phyloP scores from a whole-genome alignment of 2,329 filamentous ascomycete genomes.

The Botrytis hyacinthi region DNA sequence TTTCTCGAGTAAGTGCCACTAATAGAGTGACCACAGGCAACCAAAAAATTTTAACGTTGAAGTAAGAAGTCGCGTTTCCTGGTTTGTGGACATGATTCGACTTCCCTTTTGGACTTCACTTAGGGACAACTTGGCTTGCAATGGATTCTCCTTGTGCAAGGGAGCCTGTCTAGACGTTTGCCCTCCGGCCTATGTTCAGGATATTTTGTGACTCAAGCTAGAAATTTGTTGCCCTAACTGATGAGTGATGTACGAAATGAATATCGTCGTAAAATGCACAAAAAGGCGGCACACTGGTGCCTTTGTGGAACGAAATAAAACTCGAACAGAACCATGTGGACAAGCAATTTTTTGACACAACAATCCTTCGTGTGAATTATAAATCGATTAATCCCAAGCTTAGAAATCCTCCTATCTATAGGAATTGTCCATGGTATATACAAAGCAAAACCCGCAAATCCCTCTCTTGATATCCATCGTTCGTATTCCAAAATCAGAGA shows the following conservation, averaged over 20 bases:
- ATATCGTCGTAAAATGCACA: background rate
- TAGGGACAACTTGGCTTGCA: background rate
- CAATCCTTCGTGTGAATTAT: background rate
- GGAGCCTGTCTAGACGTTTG: background rate
- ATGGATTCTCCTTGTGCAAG: background rate
- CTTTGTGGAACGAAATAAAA: background rate
- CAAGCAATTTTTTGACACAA: background rate
- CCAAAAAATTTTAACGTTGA: background rate
- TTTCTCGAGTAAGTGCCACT: background rate
- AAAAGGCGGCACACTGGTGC: background rate
- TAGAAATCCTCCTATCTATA: constrained; percentile 22
- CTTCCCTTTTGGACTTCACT: background rate
- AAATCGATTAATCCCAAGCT: constrained; percentile 15
- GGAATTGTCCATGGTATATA: constrained; percentile 34
- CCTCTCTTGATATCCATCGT: constrained; percentile 23
- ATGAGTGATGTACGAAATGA: background rate
- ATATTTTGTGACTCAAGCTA: background rate
- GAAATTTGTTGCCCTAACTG: background rate
- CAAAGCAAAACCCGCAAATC: constrained; percentile 24
- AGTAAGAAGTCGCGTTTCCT: too few relatives aligned
- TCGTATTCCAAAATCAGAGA: constrained; percentile 21
- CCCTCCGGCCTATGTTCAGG: background rate
- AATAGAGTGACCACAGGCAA: background rate
- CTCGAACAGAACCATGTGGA: background rate
- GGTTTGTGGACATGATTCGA: background rate